These are phyloP conservation scores for Colletotrichum siamense DNA, from an alignment of 2,329 filamentous ascomycete genomes.

Conservation along the genomic window DNA sequence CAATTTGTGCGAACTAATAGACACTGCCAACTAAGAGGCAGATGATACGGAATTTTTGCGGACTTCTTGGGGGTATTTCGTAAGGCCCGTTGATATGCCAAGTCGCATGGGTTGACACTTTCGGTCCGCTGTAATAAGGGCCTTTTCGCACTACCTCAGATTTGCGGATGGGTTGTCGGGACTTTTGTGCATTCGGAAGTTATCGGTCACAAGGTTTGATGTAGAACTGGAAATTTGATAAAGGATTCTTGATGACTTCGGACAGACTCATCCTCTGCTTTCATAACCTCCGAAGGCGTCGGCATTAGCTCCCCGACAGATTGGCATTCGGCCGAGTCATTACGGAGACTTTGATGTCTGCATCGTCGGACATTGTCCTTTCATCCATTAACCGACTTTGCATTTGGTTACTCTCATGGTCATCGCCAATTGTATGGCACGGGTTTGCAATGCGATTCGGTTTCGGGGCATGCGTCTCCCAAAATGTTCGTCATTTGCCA, in stretches of 20 bases:
- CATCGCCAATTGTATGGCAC: background rate
- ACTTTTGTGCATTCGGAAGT: background rate
- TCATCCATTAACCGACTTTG: background rate
- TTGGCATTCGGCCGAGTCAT: background rate
- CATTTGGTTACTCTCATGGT: rapidly evolving
- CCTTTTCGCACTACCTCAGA: background rate
- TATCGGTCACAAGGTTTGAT: rapidly evolving
- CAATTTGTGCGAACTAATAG: background rate
- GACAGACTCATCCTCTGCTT: rapidly evolving
- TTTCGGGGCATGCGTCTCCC: background rate
- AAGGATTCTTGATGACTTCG: rapidly evolving
- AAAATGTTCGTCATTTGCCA: background rate
- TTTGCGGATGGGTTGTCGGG: background rate
- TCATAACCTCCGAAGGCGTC: background rate
- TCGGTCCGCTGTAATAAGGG: background rate
- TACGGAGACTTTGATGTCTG: background rate
- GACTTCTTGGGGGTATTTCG: background rate
- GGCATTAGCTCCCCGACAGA: background rate
- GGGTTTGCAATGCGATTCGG: background rate
- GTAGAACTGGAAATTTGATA: rapidly evolving
- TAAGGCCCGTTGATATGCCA: background rate
- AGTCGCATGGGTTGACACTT: background rate
- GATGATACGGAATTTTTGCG: background rate
- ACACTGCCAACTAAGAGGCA: background rate
- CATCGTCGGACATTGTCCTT: background rate